A percentile compares a stretch with the other conserved stretches of the same genome.
phyloP scores from a whole-genome alignment of 306 rosid genomes.

The Castanea crenata region DNA sequence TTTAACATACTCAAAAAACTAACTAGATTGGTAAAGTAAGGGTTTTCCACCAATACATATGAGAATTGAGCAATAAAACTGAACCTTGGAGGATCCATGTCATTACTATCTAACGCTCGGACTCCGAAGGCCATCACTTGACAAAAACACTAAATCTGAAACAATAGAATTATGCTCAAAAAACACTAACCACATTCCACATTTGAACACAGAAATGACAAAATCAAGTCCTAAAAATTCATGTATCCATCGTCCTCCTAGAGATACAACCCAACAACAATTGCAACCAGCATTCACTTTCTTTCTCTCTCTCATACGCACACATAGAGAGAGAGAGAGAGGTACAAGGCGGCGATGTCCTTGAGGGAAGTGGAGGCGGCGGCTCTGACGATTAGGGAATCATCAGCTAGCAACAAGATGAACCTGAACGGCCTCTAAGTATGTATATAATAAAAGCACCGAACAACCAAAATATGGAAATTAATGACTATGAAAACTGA shows the following conservation, averaged over 20 bases:
- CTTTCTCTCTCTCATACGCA: too few species aligned
- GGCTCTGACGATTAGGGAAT: constrained; percentile 62
- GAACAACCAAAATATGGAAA: too few species aligned
- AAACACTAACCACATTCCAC: background rate
- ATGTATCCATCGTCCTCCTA: constrained; percentile 83
- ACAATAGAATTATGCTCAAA: too few species aligned
- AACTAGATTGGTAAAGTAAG: background rate
- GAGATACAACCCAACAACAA: constrained; percentile 67
- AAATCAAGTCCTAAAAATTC: background rate
- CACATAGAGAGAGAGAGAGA: constrained; percentile 2
- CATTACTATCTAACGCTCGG: constrained; percentile 45
- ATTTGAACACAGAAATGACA: too few species aligned
- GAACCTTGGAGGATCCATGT: constrained; percentile 78
- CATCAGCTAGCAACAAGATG: constrained; percentile 72
- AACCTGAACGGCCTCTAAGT: constrained; percentile 78
- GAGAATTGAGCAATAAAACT: background rate
- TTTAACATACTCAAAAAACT: background rate
- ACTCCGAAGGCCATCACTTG: constrained; percentile 92
- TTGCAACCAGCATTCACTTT: too few species aligned
- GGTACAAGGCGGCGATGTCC: constrained; percentile 70
- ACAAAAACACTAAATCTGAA: constrained; percentile 25
- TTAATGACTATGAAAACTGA: too few species aligned
- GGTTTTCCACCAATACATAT: background rate
- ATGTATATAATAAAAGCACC: too few species aligned
- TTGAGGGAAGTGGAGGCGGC: constrained; percentile 78